A percentile compares a stretch with the other conserved stretches of the same genome.
Conservation (phyloP, 495 filamentous ascomycete species). For the Podospora fimiseda region DNA sequence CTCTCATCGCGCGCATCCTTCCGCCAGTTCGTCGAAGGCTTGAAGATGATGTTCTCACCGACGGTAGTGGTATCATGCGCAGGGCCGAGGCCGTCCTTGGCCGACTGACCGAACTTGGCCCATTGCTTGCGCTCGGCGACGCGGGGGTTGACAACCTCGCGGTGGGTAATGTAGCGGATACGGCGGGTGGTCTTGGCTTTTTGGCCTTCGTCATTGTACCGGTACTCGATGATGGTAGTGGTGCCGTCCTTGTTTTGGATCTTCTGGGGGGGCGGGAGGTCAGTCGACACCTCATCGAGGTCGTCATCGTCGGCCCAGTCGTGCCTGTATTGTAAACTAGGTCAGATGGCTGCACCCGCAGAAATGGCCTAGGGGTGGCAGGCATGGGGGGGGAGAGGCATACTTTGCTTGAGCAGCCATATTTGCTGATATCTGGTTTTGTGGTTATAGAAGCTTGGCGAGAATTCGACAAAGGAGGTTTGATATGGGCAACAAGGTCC, state of each 20-base stretch:
- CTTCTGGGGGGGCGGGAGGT: conserved; percentile 77
- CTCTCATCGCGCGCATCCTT: conserved; percentile 75
- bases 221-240: conserved; percentile 87
- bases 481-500: background rate
- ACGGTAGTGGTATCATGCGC: conserved; percentile 84
- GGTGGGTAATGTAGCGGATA: conserved; percentile 80
- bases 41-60: conserved; percentile 96
- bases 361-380: background rate
- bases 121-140: conserved; percentile 89
- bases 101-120: conserved; percentile 76
- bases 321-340: conserved; percentile 26
- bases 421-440: conserved; percentile 8
- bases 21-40: conserved; percentile 84
- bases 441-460: background rate
- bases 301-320: conserved; percentile 97
- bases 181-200: conserved; percentile 94
- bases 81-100: conserved; percentile 61
- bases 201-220: conserved; percentile 86
- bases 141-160: conserved; percentile 90
- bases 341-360: background rate
- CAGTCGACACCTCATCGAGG: conserved; percentile 73
- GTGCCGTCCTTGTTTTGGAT: conserved; percentile 96
- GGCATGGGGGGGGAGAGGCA: background rate
- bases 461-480: background rate
- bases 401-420: conserved; percentile 27